Evolutionary conservation across 2,329 filamentous ascomycete genomes (phyloP).

Genomic region (Penicillium sp.): DNA sequence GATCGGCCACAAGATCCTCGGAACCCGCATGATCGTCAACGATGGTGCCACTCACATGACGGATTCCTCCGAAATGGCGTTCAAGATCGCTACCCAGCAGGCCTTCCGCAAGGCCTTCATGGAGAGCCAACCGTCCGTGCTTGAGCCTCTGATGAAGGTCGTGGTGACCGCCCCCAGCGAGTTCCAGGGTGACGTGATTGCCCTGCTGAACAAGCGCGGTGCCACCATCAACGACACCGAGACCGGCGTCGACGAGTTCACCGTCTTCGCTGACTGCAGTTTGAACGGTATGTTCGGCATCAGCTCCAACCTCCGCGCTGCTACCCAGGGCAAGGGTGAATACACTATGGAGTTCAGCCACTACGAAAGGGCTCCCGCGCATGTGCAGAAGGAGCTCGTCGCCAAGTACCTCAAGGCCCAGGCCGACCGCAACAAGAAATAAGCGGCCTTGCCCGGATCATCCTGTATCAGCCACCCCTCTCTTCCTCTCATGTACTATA

Average conservation of each 20-base stretch:
- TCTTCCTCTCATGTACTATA: conserved; percentile 3
- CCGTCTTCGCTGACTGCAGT: conserved; percentile 82
- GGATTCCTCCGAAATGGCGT: conserved; percentile 93
- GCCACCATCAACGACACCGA: conserved; percentile 94
- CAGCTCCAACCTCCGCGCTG: conserved; percentile 80
- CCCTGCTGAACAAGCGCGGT: conserved; percentile 92
- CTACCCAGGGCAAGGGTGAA: conserved; percentile 96
- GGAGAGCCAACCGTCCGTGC: conserved; percentile 71
- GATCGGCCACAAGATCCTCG: conserved; percentile 87
- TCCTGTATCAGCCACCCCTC: conserved; percentile 3
- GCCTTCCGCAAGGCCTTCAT: conserved; percentile 93
- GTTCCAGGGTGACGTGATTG: conserved; percentile 95
- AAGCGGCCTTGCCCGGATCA: conserved; percentile 19
- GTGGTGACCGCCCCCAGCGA: conserved; percentile 92
- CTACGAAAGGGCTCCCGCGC: conserved; percentile 78
- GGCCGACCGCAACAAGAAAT: conserved; percentile 60
- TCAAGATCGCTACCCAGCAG: conserved; percentile 90
- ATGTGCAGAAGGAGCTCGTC: conserved; percentile 73
- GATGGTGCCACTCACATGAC: conserved; percentile 97
- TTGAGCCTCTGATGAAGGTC: conserved; percentile 98
- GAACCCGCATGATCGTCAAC: conserved; percentile 83
- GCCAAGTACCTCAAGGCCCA: conserved; percentile 63
- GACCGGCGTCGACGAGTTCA: conserved; percentile 89
- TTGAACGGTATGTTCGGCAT: conserved; percentile 98
- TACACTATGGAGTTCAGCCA: conserved; percentile 99